Base-by-base conservation (phyloP, 2,329 filamentous ascomycete genomes). In the Fusarium armeniacum region DNA sequence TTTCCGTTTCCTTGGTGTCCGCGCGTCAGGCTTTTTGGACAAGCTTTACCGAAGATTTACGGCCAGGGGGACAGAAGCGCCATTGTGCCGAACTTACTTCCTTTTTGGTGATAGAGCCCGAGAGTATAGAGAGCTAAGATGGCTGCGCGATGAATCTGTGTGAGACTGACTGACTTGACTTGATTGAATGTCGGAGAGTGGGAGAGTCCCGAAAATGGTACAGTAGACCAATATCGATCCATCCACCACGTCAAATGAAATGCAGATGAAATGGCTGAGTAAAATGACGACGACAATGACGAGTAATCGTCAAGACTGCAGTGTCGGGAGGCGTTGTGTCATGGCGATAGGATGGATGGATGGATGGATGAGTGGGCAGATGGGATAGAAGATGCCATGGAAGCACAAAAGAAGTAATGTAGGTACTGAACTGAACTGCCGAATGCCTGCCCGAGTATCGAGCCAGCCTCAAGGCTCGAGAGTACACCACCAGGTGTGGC, bases 391-490 rank as follows among this genome's bases (percentile, higher is more conserved):
- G 33, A 24, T 43, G 47, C 18, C 26, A 44, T 61, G 44, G 66
- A 69, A 69, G 66, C 66, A 58, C 52, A 18, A 58, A 45, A 67
- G 62, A 70, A 69, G 67, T 54, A 20, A 20, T 20, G 20, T 20
- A 70, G 67, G 62, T 57, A 60, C 50, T 36, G 53, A 70, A 60
- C 50, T 36, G 53, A 70, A 70, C 63, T 70, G 63, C 67, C 67
- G 67, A 68, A 59, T 51, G 20, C 45, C 30, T 45, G 40, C 53
- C 52, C 67, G 41, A 44, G 22, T 11, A 9, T 18, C n/a, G 18
- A 11, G n/a, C 18, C 6, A 12, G n/a, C 5, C 11, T 12, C 35
- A 28, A 28, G 28, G 1, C 15, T 35, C 13, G 20, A 43, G 22
- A 44, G 41, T 26, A 16, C 22, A 44, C 41, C 22, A 22, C 35